Conservation (phyloP, 768 basidiomycete species). For the Dacryopinax primogenitus region DNA sequence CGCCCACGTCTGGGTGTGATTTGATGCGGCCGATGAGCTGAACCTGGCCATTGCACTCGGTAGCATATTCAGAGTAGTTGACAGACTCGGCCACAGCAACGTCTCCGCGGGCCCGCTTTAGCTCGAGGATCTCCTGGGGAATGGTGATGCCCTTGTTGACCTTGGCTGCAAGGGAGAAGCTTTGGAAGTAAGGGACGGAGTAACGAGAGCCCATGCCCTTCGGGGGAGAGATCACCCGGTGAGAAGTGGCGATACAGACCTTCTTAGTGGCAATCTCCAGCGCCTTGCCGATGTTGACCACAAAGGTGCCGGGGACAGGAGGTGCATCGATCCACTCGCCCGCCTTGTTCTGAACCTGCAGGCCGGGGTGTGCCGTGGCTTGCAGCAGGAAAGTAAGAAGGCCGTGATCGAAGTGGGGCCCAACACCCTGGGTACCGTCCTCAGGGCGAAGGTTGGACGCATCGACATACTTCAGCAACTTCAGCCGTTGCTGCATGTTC, state of each 20-base stretch:
- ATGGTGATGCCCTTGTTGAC: slow-evolving; percentile 30
- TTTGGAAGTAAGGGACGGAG: slow-evolving; percentile 79
- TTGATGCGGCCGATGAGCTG: slow-evolving; percentile 66
- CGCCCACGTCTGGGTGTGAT: slow-evolving; percentile 71
- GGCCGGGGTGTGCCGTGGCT: slow-evolving; percentile 60
- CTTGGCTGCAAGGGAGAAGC: slow-evolving; percentile 19
- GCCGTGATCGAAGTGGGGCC: slow-evolving; percentile 71
- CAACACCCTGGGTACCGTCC: slow-evolving; percentile 53
- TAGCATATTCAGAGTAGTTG: slow-evolving; percentile 64
- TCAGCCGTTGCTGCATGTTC: not conserved
- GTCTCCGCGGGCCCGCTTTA: slow-evolving; percentile 46
- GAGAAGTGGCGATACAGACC: slow-evolving; percentile 66
- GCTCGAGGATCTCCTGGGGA: slow-evolving; percentile 48
- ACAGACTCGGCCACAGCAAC: slow-evolving; percentile 54
- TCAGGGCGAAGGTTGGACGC: slow-evolving; percentile 5
- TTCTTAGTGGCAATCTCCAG: slow-evolving; percentile 66
- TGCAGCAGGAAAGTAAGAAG: slow-evolving; percentile 74
- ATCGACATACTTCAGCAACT: not conserved
- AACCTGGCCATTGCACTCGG: slow-evolving; percentile 55
- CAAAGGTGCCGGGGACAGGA: slow-evolving; percentile 66
- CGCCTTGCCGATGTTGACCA: slow-evolving; percentile 71
- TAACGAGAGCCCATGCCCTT: slow-evolving; percentile 49
- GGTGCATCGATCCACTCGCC: slow-evolving; percentile 75
- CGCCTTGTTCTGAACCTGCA: slow-evolving; percentile 69
- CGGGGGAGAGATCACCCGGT: slow-evolving; percentile 60